These are phyloP conservation scores for Sporisorium sorghi DNA, from an alignment of 1,284 basidiomycete genomes.

Conservation along the genomic window DNA sequence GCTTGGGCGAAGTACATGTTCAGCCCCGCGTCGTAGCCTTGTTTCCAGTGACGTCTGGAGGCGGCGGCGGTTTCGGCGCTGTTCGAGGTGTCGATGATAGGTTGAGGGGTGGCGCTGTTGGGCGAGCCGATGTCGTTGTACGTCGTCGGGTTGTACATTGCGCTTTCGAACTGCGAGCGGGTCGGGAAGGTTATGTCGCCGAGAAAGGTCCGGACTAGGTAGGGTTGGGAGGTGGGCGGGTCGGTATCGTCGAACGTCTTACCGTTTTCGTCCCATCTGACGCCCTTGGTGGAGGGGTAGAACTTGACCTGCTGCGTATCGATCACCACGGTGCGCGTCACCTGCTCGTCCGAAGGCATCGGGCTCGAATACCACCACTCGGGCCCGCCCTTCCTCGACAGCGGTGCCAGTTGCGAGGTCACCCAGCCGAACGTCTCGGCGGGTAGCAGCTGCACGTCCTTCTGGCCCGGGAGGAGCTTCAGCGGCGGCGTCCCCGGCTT, in stretches of 20 bases:
- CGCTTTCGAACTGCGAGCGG: conserved; percentile 3
- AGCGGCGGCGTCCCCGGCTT: neutral
- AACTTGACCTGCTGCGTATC: conserved; percentile 47
- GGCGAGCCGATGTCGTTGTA: conserved; percentile 2
- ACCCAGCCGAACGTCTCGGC: conserved; percentile 51
- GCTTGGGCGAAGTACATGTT: conserved; percentile 44
- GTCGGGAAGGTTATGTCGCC: conserved; percentile 22
- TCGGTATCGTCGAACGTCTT: conserved; percentile 18
- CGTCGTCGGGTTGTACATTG: conserved; percentile 20
- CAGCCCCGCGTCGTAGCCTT: conserved; percentile 16
- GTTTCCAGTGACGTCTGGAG: conserved; percentile 2
- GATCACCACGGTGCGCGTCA: conserved; percentile 49
- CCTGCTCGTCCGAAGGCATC: conserved; percentile 38
- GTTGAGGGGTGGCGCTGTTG: too few relatives aligned
- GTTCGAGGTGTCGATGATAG: too few relatives aligned
- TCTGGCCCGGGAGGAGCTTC: neutral
- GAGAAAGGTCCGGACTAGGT: conserved; percentile 41
- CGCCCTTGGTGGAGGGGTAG: conserved; percentile 16
- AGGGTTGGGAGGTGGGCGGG: conserved; percentile 16
- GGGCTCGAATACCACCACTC: conserved; percentile 14
- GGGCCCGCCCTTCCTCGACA: neutral
- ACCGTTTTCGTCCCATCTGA: conserved; percentile 40
- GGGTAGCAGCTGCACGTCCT: conserved; percentile 21
- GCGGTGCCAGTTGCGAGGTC: conserved; percentile 17
- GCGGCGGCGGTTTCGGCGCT: conserved; percentile 7